Evolutionary conservation across 106 monocot species (phyloP), one percentile per base, ranked within the genome.

Genomic region (Dendrobium officinale): DNA sequence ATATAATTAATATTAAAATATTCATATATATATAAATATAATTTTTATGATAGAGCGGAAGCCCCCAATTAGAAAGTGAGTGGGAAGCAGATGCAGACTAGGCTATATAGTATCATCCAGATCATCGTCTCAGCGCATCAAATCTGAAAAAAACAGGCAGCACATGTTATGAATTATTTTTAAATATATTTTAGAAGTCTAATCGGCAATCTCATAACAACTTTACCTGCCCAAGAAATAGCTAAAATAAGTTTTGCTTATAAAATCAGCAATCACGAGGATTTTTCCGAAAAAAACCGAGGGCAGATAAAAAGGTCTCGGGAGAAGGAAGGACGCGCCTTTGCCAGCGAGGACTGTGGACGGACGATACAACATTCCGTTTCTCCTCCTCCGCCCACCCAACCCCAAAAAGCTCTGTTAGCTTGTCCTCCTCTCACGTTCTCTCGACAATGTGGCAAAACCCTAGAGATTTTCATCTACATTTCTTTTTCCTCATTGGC

Each of bases 311-410:
- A 4, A 45, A 0, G 5, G n/a, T 8, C 6, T 31, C 31, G 31
- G 19, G 15, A 49, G 76, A 27, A 24, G 51, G 26, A 45, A 29
- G 4, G 76, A 76, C 76, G 76, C 76, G 76, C 11, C 26, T 49
- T 76, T 37, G 75, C 75, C 75, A 75, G 74, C 43, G 42, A 74
- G 74, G 74, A 44, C 15, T 16, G 48, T 37, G 7, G 76, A 48
- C 24, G 76, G 48, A 26, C 26, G 26, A 76, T 26, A 76, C 15
- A 22, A 11, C 45, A 0, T 76, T 42, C 49, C 40, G 19, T 37
- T 45, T 15, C 48, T 49, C 43, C 45, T 47, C 49, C 13, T 76
- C 74, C 44, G 42, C 44, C 74, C 19, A 20, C 43, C 43, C 44
- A 42, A 10, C 29, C 16, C 72, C 37, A 29, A 7, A n/a, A 43